A percentile compares a stretch with the other conserved stretches of the same genome.
These are phyloP conservation scores for Oryza longistaminata DNA, from an alignment of 176 grass and related monocot genomes.

Conservation along the genomic window DNA sequence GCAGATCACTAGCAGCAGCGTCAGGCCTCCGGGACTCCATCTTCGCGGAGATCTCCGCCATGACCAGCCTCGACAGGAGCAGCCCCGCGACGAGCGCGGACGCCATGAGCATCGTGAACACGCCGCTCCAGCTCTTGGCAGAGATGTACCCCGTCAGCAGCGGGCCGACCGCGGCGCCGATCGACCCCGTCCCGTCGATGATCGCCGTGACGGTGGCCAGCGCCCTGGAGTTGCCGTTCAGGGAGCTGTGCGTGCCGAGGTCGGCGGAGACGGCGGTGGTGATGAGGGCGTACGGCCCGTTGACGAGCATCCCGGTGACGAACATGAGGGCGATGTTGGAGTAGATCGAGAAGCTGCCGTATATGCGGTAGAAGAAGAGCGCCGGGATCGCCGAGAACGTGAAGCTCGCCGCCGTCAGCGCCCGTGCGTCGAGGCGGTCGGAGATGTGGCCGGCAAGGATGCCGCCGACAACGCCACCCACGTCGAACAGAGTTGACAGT, in stretches of 20 bases:
- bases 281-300: slow-evolving; percentile 78
- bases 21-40: slow-evolving; percentile 40
- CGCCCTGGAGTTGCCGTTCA: slow-evolving; percentile 74
- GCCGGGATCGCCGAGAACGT: slow-evolving; percentile 73
- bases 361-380: slow-evolving; percentile 78
- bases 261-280: slow-evolving; percentile 82
- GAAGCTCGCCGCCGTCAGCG: slow-evolving; percentile 75
- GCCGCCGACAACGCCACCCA: slow-evolving; percentile 72
- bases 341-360: slow-evolving; percentile 58
- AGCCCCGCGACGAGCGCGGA: slow-evolving; percentile 70
- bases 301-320: slow-evolving; percentile 67
- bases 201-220: slow-evolving; percentile 87
- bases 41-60: slow-evolving; percentile 61
- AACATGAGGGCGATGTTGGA: slow-evolving; percentile 72
- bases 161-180: slow-evolving; percentile 77
- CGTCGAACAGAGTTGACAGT: slow-evolving; percentile 76
- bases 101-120: slow-evolving; percentile 82
- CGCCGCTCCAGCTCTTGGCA: slow-evolving; percentile 66
- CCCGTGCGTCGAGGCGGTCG: slow-evolving; percentile 65
- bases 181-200: slow-evolving; percentile 79
- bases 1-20: slow-evolving; percentile 35
- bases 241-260: slow-evolving; percentile 82
- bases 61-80: slow-evolving; percentile 62
- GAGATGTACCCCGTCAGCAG: slow-evolving; percentile 89
- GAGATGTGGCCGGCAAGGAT: slow-evolving; percentile 87